Percentiles rank a stretch among this genome's conserved stretches.
Evolutionary conservation across 2,329 filamentous ascomycete genomes (phyloP).

Genomic region (Fusarium sp.): DNA sequence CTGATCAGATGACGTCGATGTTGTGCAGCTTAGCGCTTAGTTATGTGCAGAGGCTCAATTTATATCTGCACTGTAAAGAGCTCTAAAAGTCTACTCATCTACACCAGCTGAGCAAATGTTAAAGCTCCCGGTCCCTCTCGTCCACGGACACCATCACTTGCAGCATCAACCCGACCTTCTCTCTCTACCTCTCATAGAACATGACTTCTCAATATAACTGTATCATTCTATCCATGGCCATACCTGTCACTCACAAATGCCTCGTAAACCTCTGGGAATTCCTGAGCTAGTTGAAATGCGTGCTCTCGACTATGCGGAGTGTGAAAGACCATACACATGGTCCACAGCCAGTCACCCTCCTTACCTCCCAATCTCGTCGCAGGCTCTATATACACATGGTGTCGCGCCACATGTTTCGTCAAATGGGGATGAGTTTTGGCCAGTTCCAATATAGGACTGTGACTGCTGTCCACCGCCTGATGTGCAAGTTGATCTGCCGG

Average conservation of each 20-base stretch:
- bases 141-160: neutral
- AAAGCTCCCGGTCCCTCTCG: neutral
- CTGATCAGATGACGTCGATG: neutral
- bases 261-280: neutral
- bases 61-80: neutral
- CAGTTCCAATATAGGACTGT: neutral
- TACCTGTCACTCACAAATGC: neutral
- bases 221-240: neutral
- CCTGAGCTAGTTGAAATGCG: neutral
- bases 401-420: neutral
- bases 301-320: neutral
- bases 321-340: neutral
- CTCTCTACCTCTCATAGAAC: neutral
- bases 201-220: neutral
- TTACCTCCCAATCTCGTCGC: neutral
- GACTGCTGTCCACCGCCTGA: neutral
- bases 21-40: no score
- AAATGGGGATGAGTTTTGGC: neutral
- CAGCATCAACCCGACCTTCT: neutral
- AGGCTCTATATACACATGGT: neutral
- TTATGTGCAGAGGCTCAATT: no score
- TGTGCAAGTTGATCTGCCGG: neutral
- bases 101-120: neutral
- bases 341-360: neutral
- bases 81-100: neutral